Conservation (phyloP, 2,329 filamentous ascomycete genomes). For the Aspergillus neoniger region DNA sequence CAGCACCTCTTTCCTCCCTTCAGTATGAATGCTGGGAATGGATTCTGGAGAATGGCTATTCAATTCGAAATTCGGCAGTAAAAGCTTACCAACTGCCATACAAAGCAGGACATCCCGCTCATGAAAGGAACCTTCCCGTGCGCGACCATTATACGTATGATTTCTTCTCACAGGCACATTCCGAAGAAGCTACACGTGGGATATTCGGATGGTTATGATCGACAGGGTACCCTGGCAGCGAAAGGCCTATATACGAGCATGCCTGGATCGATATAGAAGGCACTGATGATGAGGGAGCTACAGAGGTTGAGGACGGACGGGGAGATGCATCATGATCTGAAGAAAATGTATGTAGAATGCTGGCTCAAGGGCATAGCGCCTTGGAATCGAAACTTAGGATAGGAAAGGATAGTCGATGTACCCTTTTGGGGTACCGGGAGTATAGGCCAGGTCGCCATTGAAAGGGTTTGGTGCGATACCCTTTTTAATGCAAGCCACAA, state of each 20-base stretch:
- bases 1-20: too few species aligned
- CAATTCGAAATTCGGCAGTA: neutral
- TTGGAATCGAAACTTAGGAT: too few species aligned
- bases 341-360: neutral
- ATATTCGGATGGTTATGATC: slow-evolving; percentile 26
- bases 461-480: too few species aligned
- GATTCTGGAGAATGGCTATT: too few species aligned
- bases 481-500: too few species aligned
- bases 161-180: slow-evolving; percentile 8
- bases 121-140: neutral
- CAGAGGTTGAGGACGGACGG: neutral
- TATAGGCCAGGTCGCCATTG: too few species aligned
- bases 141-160: neutral
- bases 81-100: neutral
- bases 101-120: neutral
- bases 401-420: too few species aligned
- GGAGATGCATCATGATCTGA: neutral
- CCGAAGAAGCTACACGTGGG: slow-evolving; percentile 20
- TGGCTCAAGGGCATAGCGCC: too few species aligned
- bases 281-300: slow-evolving; percentile 19
- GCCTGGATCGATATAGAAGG: slow-evolving; percentile 23
- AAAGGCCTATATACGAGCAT: slow-evolving; percentile 23
- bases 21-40: too few species aligned
- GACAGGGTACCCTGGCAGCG: slow-evolving; percentile 22
- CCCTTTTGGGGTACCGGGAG: too few species aligned